Percentiles rank a stretch among this genome's conserved stretches.
These are phyloP conservation scores for Tulasnella sp. DNA, from an alignment of 768 basidiomycete genomes.

Conservation along the genomic window DNA sequence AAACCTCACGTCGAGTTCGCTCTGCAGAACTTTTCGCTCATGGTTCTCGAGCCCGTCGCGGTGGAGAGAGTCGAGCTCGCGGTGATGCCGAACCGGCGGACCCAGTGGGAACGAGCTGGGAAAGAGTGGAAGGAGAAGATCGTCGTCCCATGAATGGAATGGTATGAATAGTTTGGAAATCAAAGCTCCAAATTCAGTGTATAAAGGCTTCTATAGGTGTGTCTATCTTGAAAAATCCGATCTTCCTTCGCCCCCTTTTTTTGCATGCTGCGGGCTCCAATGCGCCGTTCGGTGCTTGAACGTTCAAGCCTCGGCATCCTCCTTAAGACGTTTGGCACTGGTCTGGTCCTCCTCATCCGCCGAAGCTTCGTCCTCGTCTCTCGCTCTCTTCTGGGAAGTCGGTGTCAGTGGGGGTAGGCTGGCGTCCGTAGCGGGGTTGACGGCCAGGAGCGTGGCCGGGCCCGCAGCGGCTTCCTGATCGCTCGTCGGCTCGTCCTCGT, in stretches of 20 bases:
- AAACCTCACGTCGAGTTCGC: constrained; percentile 41
- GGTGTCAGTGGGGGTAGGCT: neutral
- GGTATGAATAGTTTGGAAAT: no score
- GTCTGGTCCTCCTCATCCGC: neutral
- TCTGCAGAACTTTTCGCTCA: constrained; percentile 53
- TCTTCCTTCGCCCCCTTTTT: no score
- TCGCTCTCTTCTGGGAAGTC: neutral
- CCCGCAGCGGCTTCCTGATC: neutral
- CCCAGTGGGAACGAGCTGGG: constrained; percentile 35
- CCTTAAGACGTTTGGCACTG: neutral
- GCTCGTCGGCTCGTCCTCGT: neutral
- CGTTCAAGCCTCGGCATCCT: neutral
- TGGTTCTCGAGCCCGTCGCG: constrained; percentile 56
- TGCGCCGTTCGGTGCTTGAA: no score
- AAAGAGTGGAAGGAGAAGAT: constrained; percentile 47
- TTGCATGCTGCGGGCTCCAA: no score
- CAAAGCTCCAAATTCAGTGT: neutral
- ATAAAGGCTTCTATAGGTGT: neutral
- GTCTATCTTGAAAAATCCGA: neutral
- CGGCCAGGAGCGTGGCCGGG: neutral
- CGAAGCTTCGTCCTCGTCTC: neutral
- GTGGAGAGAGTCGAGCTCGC: constrained; percentile 61
- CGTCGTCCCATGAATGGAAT: constrained; percentile 44
- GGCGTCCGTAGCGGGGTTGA: neutral
- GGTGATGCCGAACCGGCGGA: constrained; percentile 45